Evolutionary conservation across 2,329 filamentous ascomycete species (phyloP), one percentile per base, ranked within the genome.

Genomic region (Eutypa lata): DNA sequence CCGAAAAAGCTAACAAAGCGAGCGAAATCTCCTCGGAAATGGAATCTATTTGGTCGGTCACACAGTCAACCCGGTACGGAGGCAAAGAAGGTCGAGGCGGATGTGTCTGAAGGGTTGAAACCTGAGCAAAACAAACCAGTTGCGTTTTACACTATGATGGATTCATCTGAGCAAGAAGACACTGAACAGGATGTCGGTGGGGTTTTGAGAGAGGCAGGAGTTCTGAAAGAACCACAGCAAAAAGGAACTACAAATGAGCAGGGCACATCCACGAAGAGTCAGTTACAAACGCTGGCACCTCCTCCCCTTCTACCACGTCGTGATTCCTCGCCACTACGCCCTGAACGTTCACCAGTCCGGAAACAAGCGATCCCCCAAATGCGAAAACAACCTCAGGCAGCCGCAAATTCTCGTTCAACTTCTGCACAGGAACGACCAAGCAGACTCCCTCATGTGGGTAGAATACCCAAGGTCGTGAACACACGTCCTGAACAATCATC

Each of bases 401-500:
- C 35, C 24, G 16, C 21, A 7, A 50, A 45, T 7, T 8, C 48
- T 13, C 28, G 47, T 45, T 50, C 53, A 38, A 42, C 28, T 22
- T 43, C 50, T 48, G 52, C 57, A 3, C 48, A 48, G 40, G 61
- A 57, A 19, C 73, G 74, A 3, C 82, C 82, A 10, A 89, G 84
- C 65, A 81, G 91, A 52, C 75, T 96, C 18, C 84, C 86, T 26
- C 90, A 93, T 60, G 86, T 96, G 46, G 92, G 91, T 8, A 84
- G 92, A 16, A 96, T 96, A 49, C 92, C 92, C 8, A 86, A 85
- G 62, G 90, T 96, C 3, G 78, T 93, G 28, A 90, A 84, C 45
- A 84, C 81, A 46, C 81, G 86, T 50, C 76, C 84, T 35, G 82
- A 88, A 56, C 82, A 82, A 47, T 82, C 83, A 1, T 87, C 89